Evolutionary conservation across 805 yeast genomes (phyloP), one percentile per base, ranked within the genome.

Genomic region (Starmera amethionina): DNA sequence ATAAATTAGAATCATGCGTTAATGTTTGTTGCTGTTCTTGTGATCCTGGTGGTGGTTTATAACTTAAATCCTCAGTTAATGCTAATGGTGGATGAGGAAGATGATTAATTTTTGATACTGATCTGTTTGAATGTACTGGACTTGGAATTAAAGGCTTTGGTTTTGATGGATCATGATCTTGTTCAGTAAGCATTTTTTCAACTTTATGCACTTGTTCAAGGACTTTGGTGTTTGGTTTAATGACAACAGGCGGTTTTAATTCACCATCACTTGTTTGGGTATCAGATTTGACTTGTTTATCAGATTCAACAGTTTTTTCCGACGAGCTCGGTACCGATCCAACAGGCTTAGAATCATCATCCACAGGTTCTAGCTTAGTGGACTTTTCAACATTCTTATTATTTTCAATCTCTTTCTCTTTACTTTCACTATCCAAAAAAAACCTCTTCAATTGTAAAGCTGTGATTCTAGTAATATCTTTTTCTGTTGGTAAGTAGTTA

Each of bases 401-500:
- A 29, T 8, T 29, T 29, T 29, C 30, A 12, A 12, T 43, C 28
- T 44, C 52, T 35, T 39, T 49, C 40, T 38, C 40, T 35, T 51
- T 48, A 35, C 47, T 56, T 29, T 46, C 56, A 33, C 66, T 70
- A 41, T 79, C 88, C 51, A 75, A 61, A 48, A 90, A 79, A 37
- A 89, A 68, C 48, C 80, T 82, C 44, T 79, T 77, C 51, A 90
- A 64, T 55, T 90, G 97, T 50, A 81, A 80, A 4, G 95, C 83
- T 2, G 98, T 89, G 35, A 93, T 84, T 46, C 86, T 71, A 5
- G 95, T 79, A 48, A 93, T 84, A 68, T 93, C 98, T 52, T 81
- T 85, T 58, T 93, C 97, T 8, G 95, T 78, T 1, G 97, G 97
- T 44, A 90, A 70, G 54, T 73, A 93, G 16, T 70, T 70, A 35